Conservation (phyloP, 169 alveolate species). For the Plasmodium gonderi region DNA sequence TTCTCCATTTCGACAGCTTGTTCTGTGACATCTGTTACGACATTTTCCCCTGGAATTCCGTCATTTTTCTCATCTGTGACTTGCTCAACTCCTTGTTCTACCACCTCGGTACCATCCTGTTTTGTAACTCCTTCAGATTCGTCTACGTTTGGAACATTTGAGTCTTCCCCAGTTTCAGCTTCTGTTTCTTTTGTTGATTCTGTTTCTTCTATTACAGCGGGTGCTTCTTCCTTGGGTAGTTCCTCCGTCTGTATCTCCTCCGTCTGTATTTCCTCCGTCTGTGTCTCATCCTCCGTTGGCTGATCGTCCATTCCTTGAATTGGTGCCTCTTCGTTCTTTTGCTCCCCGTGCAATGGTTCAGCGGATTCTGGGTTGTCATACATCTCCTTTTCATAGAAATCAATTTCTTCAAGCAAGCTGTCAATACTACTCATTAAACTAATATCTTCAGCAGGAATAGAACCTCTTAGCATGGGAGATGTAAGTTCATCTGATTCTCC, state of each 20-base stretch:
- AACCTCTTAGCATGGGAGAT: background rate
- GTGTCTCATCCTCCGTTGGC: background rate
- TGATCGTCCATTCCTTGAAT: background rate
- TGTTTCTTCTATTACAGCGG: background rate
- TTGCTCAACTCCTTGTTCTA: background rate
- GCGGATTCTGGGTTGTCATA: background rate
- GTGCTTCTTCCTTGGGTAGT: background rate
- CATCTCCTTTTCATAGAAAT: constrained; percentile 16
- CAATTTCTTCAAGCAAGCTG: constrained; percentile 31
- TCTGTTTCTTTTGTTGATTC: too few species aligned
- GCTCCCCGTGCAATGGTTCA: background rate
- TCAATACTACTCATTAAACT: constrained; percentile 6
- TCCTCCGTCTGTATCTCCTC: constrained; percentile 1
- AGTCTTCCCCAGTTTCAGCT: too few species aligned
- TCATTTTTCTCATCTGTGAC: background rate
- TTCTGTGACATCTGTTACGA: background rate
- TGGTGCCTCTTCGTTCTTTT: background rate
- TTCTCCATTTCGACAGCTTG: background rate
- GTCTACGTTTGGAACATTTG: background rate
- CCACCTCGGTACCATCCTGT: background rate
- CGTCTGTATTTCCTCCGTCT: constrained; percentile 26
- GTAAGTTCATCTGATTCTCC: background rate
- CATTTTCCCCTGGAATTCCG: background rate
- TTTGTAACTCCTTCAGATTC: background rate
- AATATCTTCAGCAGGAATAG: background rate